Conservation (phyloP, 31 red algal species). For the Odonthalia washingtoniensis region DNA sequence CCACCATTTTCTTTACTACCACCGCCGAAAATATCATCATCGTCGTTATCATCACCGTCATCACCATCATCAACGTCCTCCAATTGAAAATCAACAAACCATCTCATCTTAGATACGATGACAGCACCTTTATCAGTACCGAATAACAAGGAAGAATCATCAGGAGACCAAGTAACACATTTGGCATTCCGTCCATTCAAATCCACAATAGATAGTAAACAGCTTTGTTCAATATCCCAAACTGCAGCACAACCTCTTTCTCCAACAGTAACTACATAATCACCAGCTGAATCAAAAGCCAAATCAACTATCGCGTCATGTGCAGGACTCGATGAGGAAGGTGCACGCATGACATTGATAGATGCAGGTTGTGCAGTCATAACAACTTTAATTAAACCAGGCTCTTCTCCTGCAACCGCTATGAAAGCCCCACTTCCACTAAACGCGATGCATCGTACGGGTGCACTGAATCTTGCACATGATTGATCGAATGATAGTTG, state of each 20-base stretch:
- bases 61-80: slow-evolving; percentile 63
- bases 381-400: slow-evolving; percentile 81
- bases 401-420: slow-evolving; percentile 80
- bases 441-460: slow-evolving; percentile 77
- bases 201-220: slow-evolving; percentile 40
- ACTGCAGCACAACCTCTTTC: slow-evolving; percentile 55
- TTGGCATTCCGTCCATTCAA: slow-evolving; percentile 51
- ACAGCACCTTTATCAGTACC: slow-evolving; percentile 68
- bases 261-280: slow-evolving; percentile 77
- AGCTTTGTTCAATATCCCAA: slow-evolving; percentile 71
- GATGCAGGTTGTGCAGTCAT: slow-evolving; percentile 72
- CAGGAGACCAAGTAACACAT: slow-evolving; percentile 72
- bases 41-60: slow-evolving; percentile 54
- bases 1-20: not conserved
- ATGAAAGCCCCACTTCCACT: slow-evolving; percentile 67
- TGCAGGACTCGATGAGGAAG: slow-evolving; percentile 3
- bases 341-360: slow-evolving; percentile 57
- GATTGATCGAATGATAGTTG: slow-evolving; percentile 52
- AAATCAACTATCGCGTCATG: slow-evolving; percentile 67
- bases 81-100: slow-evolving; percentile 45
- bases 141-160: slow-evolving; percentile 53
- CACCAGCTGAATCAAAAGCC: slow-evolving; percentile 74
- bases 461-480: slow-evolving; percentile 71
- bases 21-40: slow-evolving; percentile 21
- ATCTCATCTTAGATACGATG: slow-evolving; percentile 51